Percentiles rank a stretch among this genome's conserved stretches.
Evolutionary conservation across 495 filamentous ascomycete species (phyloP).

Genomic region (Penicillium ucsense): DNA sequence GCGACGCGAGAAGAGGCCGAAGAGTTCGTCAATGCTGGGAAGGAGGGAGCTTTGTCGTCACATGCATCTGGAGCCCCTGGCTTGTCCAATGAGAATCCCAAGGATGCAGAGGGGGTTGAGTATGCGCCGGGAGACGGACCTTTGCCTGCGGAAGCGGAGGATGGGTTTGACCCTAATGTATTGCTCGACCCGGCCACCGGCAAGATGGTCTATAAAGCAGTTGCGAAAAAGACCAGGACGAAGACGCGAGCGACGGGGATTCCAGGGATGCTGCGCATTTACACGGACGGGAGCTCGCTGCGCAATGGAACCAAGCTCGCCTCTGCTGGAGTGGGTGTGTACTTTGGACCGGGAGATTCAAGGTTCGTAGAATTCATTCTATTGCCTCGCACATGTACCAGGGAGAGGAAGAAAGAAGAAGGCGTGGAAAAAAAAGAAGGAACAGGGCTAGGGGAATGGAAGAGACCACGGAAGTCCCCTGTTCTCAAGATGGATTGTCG

Average conservation of each 20-base stretch:
- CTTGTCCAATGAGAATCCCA: constrained; percentile 21
- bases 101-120: constrained; percentile 33
- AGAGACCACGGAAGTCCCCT: constrained; percentile 1
- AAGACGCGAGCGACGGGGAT: constrained; percentile 30
- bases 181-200: constrained; percentile 46
- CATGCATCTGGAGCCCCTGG: constrained; percentile 20
- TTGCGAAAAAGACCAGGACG: constrained; percentile 35
- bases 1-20: constrained; percentile 67
- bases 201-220: constrained; percentile 48
- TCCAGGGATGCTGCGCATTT: constrained; percentile 56
- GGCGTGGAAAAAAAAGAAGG: too few species aligned
- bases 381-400: not conserved
- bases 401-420: too few species aligned
- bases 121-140: constrained; percentile 46
- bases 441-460: too few species aligned
- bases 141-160: constrained; percentile 44
- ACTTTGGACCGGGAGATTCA: constrained; percentile 62
- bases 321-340: constrained; percentile 79
- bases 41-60: constrained; percentile 13
- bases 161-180: constrained; percentile 54
- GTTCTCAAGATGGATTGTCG: constrained; percentile 15
- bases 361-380: constrained; percentile 41
- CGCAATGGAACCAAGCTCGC: constrained; percentile 67
- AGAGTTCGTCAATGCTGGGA: constrained; percentile 52
- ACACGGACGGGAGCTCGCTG: constrained; percentile 79